Evolutionary conservation across 208 protist genomes (phyloP).

Genomic region (Lotmaria passim): DNA sequence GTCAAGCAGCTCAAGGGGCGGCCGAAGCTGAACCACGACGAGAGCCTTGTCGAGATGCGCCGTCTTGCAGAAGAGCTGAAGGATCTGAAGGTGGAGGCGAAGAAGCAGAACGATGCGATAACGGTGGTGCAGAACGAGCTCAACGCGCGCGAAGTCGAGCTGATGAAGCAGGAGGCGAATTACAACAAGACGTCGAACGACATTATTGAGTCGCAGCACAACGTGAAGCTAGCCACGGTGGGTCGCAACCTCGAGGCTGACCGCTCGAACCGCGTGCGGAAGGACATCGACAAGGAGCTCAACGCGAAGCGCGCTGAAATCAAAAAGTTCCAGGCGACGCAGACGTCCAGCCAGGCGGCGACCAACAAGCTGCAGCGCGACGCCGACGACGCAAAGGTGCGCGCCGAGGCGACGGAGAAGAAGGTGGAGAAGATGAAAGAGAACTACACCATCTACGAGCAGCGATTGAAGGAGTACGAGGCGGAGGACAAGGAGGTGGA

Average conservation of each 20-base stretch:
- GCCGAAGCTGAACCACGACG: constrained; percentile 72
- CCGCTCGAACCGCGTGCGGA: constrained; percentile 38
- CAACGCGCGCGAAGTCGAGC: constrained; percentile 81
- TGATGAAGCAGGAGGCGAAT: constrained; percentile 85
- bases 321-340: constrained; percentile 34
- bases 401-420: constrained; percentile 43
- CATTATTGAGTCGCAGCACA: constrained; percentile 40
- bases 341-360: constrained; percentile 31
- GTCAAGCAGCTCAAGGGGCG: constrained; percentile 61
- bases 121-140: constrained; percentile 83
- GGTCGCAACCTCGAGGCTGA: constrained; percentile 53
- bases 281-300: constrained; percentile 44
- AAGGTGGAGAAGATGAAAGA: constrained; percentile 45
- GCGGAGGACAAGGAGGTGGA: constrained; percentile 50
- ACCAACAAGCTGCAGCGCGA: constrained; percentile 35
- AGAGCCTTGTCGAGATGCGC: constrained; percentile 81
- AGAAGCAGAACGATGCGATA: constrained; percentile 67
- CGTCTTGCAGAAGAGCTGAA: constrained; percentile 83
- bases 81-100: constrained; percentile 65
- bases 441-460: constrained; percentile 35
- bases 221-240: constrained; percentile 54
- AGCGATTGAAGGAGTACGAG: constrained; percentile 34
- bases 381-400: constrained; percentile 52
- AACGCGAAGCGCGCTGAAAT: constrained; percentile 46
- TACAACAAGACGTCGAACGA: constrained; percentile 55